Base-by-base conservation (phyloP, 2,329 filamentous ascomycete genomes). In the Cryphonectria parasitica region DNA sequence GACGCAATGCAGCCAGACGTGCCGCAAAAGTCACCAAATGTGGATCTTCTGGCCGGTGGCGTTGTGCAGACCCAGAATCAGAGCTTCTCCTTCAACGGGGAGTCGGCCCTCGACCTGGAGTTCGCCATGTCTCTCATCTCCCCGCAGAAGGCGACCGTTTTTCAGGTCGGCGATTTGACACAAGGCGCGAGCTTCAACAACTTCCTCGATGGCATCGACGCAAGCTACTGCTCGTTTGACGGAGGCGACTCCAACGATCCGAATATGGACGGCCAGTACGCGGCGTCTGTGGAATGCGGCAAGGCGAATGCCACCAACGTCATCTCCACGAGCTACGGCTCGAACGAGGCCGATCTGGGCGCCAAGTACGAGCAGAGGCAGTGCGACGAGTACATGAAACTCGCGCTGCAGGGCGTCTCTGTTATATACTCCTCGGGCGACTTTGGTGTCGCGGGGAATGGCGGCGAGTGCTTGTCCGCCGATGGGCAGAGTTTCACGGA, bases 331-430 rank as follows among this genome's bases (percentile, higher is more conserved):
- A 87, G 84, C 15, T 89, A 89, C 76, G 82, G 80, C 17, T 84
- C 84, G 73, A 84, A 85, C 73, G 86, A 89, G 78, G 82, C 79
- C n/a, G 83, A 84, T 66, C 78, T 85, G 10, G 82, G 84, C 0
- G 78, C 80, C 7, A 79, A 78, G 69, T 89, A 88, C 75, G 82
- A 85, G 72, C 74, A 80, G 64, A 80, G 87, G 3, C 86, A 89
- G 77, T 88, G 86, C 75, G 78, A 81, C 69, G 86, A 88, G 79
- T 88, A 86, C 77, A 83, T 88, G 82, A 88, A 89, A 79, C 82
- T 88, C 2, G 86, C 83, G 25, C 81, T 88, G 52, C 82, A 83
- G 74, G 86, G 86, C 28, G 80, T 86, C 15, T 83, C 83, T 1
- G 78, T 89, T 22, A 71, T 88, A 45, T 86, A 84, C 74, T 84